Conservation (phyloP, 2,329 filamentous ascomycete species). For the Aureobasidium uvarum region DNA sequence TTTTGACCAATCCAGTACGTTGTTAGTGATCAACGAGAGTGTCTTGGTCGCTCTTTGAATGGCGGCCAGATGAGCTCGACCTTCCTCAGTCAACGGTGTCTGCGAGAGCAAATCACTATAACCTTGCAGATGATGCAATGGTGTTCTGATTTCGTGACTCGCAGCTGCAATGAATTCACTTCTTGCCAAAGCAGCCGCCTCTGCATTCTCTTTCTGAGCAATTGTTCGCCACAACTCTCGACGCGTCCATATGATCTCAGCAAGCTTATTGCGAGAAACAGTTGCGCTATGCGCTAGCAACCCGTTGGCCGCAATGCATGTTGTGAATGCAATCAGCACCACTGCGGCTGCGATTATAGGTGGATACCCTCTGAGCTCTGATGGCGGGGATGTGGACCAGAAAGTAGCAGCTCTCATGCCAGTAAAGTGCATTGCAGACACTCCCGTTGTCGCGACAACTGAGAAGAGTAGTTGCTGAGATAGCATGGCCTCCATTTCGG, state of each 20-base stretch:
- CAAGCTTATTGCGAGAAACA: constrained; percentile 33
- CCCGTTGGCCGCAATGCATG: constrained; percentile 40
- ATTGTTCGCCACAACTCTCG: constrained; percentile 39
- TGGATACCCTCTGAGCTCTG: constrained; percentile 36
- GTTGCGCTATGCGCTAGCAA: constrained; percentile 40
- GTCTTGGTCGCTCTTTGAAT: constrained; percentile 41
- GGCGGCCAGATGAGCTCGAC: constrained; percentile 36
- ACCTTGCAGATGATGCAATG: constrained; percentile 41
- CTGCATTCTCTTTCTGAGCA: constrained; percentile 39
- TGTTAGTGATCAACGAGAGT: constrained; percentile 41
- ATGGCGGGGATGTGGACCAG: constrained; percentile 34
- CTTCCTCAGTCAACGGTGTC: constrained; percentile 37
- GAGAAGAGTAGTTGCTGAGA: constrained; percentile 39
- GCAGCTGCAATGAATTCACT: constrained; percentile 41
- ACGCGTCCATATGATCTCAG: constrained; percentile 39
- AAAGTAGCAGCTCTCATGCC: constrained; percentile 39
- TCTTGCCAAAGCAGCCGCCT: constrained; percentile 37
- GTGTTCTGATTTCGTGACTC: constrained; percentile 42
- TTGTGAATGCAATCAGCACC: constrained; percentile 37
- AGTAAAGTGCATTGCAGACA: constrained; percentile 42
- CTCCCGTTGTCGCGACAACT: constrained; percentile 37
- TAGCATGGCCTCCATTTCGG: constrained; percentile 38
- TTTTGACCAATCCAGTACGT: constrained; percentile 42
- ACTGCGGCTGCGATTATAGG: constrained; percentile 37
- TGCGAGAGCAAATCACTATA: constrained; percentile 40